Conservation (phyloP, 805 yeast species). For the Metschnikowia noctiluminum region DNA sequence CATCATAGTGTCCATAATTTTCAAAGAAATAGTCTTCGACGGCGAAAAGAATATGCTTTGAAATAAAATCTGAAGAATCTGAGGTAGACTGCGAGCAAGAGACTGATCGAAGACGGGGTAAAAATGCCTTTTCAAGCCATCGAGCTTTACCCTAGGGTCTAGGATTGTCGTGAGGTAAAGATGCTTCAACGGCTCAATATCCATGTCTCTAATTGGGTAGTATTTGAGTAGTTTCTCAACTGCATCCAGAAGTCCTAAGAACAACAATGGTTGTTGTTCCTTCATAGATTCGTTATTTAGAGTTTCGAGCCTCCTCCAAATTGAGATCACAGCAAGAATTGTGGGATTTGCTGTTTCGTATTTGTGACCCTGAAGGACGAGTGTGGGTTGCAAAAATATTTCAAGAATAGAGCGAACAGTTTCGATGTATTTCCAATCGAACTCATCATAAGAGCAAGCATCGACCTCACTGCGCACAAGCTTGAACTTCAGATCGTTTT, state of each 20-base stretch:
- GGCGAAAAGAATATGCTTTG: neutral
- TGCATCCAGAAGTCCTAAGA: neutral
- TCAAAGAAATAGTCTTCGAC: neutral
- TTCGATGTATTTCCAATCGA: neutral
- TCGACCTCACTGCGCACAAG: neutral
- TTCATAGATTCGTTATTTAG: neutral
- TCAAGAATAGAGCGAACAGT: neutral
- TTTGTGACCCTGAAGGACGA: neutral
- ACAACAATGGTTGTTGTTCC: neutral
- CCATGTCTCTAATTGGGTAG: neutral
- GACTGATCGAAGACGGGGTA: neutral
- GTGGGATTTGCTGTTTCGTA: neutral
- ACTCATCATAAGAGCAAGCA: neutral
- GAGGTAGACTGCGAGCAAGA: neutral
- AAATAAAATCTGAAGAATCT: neutral
- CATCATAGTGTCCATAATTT: neutral
- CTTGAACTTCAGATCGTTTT: neutral
- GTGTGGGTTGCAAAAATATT: neutral
- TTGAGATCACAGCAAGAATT: neutral
- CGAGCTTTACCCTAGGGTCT: neutral
- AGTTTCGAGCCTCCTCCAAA: neutral
- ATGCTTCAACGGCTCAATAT: neutral
- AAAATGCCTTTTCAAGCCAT: neutral
- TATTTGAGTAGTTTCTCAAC: neutral
- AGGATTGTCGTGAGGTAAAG: slow-evolving; percentile 1